A percentile compares a stretch with the other conserved stretches of the same genome.
Evolutionary conservation across 805 yeast species (phyloP).

Genomic region (Yamadazyma laniorum): DNA sequence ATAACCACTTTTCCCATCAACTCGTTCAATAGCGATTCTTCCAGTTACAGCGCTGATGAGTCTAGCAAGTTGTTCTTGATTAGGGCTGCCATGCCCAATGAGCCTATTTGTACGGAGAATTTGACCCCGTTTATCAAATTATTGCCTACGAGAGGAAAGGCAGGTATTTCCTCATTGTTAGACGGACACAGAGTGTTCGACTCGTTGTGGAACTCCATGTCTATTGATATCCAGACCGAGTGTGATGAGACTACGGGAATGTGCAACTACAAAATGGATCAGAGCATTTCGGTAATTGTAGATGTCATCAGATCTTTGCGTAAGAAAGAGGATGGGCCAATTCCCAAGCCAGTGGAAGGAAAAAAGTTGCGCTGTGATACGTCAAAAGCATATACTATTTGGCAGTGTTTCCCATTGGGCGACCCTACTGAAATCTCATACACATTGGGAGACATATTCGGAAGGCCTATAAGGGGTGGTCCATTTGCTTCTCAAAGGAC

Average conservation of each 20-base stretch:
- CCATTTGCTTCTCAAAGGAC: conserved; percentile 46
- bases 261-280: conserved; percentile 58
- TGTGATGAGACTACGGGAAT: conserved; percentile 35
- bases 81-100: conserved; percentile 89
- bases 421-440: conserved; percentile 49
- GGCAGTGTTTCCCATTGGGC: conserved; percentile 77
- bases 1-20: conserved; percentile 61
- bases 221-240: conserved; percentile 70
- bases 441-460: conserved; percentile 66
- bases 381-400: conserved; percentile 54
- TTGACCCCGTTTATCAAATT: conserved; percentile 89
- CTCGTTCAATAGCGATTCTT: conserved; percentile 28
- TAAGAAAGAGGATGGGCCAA: conserved; percentile 56
- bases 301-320: conserved; percentile 69
- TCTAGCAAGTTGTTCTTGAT: conserved; percentile 51
- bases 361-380: conserved; percentile 72
- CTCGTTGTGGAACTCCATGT: conserved; percentile 91
- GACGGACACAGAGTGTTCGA: conserved; percentile 92
- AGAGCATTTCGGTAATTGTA: conserved; percentile 67
- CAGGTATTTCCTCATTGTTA: conserved; percentile 79
- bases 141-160: conserved; percentile 87
- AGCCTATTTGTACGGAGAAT: conserved; percentile 95
- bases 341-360: conserved; percentile 78
- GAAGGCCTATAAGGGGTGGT: conserved; percentile 62
- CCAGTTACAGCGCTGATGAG: conserved; percentile 21